A percentile compares a stretch with the other conserved stretches of the same genome.
These are phyloP conservation scores for Nectriaceae sp. DNA, from an alignment of 2,329 filamentous ascomycete species.

Conservation along the genomic window DNA sequence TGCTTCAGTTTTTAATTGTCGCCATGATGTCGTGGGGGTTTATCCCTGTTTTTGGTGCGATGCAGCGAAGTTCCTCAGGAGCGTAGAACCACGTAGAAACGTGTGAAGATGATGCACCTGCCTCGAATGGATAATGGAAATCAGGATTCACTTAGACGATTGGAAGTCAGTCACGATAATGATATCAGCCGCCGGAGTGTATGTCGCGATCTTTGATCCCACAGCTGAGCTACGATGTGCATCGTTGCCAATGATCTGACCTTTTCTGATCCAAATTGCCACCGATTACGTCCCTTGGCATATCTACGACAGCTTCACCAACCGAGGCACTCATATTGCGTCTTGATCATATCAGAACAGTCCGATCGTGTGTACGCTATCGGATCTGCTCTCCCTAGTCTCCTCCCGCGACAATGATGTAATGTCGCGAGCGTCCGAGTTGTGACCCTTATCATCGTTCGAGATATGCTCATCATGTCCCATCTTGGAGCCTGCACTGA, in stretches of 20 bases:
- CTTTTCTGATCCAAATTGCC: neutral
- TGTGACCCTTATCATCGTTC: conserved; percentile 6
- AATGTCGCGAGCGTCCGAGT: conserved; percentile 10
- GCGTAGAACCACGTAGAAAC: too few relatives aligned
- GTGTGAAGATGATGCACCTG: too few relatives aligned
- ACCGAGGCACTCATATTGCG: conserved; percentile 3
- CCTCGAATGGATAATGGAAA: too few relatives aligned
- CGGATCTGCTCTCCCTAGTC: neutral
- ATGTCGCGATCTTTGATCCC: too few relatives aligned
- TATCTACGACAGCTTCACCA: neutral
- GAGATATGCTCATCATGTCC: conserved; percentile 14
- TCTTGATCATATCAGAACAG: neutral
- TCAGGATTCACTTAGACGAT: too few relatives aligned
- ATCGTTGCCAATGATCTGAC: neutral
- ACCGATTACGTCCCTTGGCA: neutral
- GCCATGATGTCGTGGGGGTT: too few relatives aligned
- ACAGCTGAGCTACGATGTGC: too few relatives aligned
- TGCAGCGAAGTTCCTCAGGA: too few relatives aligned
- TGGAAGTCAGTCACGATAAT: too few relatives aligned
- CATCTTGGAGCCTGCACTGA: conserved; percentile 14
- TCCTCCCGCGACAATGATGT: conserved; percentile 12
- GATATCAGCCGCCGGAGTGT: too few relatives aligned
- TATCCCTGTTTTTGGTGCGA: too few relatives aligned
- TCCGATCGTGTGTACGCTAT: neutral
- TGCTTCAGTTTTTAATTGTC: too few relatives aligned